Evolutionary conservation across 2,329 filamentous ascomycete genomes (phyloP), one percentile per base, ranked within the genome.

Genomic region (Daldinia sp.): DNA sequence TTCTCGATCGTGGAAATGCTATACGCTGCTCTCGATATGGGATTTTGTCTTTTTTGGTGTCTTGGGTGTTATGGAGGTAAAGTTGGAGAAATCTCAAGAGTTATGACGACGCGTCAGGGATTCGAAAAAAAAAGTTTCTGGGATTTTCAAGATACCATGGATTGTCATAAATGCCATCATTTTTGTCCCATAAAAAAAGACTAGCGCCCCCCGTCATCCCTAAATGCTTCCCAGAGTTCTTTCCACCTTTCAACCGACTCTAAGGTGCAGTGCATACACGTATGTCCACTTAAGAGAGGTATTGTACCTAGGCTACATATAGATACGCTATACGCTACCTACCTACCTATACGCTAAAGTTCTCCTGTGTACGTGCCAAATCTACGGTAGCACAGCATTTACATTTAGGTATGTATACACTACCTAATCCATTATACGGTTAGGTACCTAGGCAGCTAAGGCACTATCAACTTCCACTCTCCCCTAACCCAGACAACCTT

Each of bases 131-230:
- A n/a, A n/a, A n/a, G n/a, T n/a, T n/a, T n/a, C n/a, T n/a, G n/a
- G n/a, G n/a, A n/a, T n/a, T n/a, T n/a, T n/a, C n/a, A 43, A n/a
- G 47, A 25, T 49, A 17, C 21, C 4, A 21, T 25, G 5, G 27
- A 17, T n/a, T n/a, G n/a, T n/a, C n/a, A n/a, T 10, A 15, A 15
- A 48, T 29, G 39, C 21, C 39, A 45, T 45, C 21, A 45, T 25
- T 2, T n/a, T 23, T 45, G n/a, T 48, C n/a, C 45, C 45, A 58
- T 58, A 55, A 48, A 48, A 63, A 51, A 52, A 49, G 47, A 25
- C 34, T 53, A 32, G 52, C 15, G 51, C 37, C 39, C 48, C 54
- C 43, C 43, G 19, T 52, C 29, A 47, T 41, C 17, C 19, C 13
- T 3, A 39, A 30, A 8, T 32, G 11, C 7, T 34, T 35, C 29